A percentile compares a stretch with the other conserved stretches of the same genome.
These are phyloP conservation scores for Candida pini DNA, from an alignment of 805 yeast genomes.

Conservation along the genomic window DNA sequence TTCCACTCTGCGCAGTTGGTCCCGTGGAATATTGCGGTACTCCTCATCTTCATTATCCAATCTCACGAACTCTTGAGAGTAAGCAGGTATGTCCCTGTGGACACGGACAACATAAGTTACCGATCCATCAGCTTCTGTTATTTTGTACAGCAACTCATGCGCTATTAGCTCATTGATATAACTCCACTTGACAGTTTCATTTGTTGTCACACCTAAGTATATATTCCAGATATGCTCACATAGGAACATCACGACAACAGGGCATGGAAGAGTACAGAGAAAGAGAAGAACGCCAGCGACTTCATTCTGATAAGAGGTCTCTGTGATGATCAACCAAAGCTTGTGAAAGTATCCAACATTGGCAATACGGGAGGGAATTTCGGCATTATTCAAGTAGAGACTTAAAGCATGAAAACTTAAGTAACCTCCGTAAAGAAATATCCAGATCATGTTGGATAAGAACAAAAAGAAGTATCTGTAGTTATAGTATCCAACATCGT, in stretches of 20 bases:
- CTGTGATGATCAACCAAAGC: conserved; percentile 22
- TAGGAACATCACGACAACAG: conserved; percentile 35
- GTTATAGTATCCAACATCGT: conserved; percentile 49
- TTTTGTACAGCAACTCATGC: conserved; percentile 25
- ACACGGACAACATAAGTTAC: too few species aligned
- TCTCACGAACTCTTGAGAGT: conserved; percentile 1
- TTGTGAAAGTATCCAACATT: conserved; percentile 9
- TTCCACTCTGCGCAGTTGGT: conserved; percentile 7
- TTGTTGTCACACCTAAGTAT: conserved; percentile 53
- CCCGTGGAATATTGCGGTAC: conserved; percentile 1
- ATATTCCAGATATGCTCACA: conserved; percentile 39
- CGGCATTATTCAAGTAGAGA: conserved; percentile 3
- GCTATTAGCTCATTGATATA: conserved; percentile 36
- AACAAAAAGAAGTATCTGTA: conserved; percentile 43
- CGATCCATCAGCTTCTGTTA: conserved; percentile 3
- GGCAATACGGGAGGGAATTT: conserved; percentile 16
- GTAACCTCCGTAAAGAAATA: conserved; percentile 37
- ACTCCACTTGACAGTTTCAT: conserved; percentile 50
- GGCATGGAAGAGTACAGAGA: conserved; percentile 33
- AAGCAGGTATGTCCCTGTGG: too few species aligned
- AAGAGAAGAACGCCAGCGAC: conserved; percentile 37
- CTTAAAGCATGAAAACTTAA: conserved; percentile 28
- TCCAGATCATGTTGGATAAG: conserved; percentile 29
- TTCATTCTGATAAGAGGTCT: conserved; percentile 30
- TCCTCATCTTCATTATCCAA: conserved; percentile 5